Percentiles rank a stretch among this genome's conserved stretches.
phyloP scores from a whole-genome alignment of 2,329 filamentous ascomycete genomes.

The Shiraia sp. region DNA sequence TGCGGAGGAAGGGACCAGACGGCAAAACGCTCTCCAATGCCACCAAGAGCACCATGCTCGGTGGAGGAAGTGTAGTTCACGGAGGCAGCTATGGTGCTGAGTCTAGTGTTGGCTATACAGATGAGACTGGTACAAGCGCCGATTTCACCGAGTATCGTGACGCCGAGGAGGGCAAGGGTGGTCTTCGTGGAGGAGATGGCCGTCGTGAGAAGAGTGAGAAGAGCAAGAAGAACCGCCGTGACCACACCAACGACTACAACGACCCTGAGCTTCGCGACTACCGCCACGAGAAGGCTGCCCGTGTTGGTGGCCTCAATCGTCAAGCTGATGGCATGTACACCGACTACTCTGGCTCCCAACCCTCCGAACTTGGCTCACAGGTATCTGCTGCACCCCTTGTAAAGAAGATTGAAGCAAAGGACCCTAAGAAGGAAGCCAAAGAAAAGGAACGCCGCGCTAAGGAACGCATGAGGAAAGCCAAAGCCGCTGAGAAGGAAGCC shows the following conservation, averaged over 20 bases:
- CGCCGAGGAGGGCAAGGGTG: conserved; percentile 48
- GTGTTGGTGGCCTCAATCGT: conserved; percentile 87
- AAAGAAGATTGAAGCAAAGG: conserved; percentile 46
- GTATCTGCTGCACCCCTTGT: conserved; percentile 51
- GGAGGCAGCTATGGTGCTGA: conserved; percentile 56
- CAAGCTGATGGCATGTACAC: conserved; percentile 77
- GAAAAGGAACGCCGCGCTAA: conserved; percentile 47
- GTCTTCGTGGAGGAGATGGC: conserved; percentile 49
- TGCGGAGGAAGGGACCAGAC: conserved; percentile 86
- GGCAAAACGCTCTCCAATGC: conserved; percentile 83
- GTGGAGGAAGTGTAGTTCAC: conserved; percentile 81
- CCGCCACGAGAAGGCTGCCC: conserved; percentile 81
- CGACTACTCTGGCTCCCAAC: conserved; percentile 71
- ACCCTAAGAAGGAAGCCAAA: conserved; percentile 45
- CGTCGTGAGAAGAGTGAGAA: conserved; percentile 41
- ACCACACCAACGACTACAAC: conserved; percentile 56
- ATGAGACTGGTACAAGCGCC: conserved; percentile 51
- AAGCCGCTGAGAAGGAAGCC: conserved; percentile 43
- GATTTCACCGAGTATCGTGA: conserved; percentile 48
- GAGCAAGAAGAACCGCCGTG: conserved; percentile 53
- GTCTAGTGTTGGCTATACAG: conserved; percentile 48
- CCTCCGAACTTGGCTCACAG: conserved; percentile 61
- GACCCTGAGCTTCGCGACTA: conserved; percentile 75
- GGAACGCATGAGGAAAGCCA: conserved; percentile 57
- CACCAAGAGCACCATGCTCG: conserved; percentile 79